A percentile compares a stretch with the other conserved stretches of the same genome.
Conservation (phyloP, 2,329 filamentous ascomycete species). For the Xylaria sp. region DNA sequence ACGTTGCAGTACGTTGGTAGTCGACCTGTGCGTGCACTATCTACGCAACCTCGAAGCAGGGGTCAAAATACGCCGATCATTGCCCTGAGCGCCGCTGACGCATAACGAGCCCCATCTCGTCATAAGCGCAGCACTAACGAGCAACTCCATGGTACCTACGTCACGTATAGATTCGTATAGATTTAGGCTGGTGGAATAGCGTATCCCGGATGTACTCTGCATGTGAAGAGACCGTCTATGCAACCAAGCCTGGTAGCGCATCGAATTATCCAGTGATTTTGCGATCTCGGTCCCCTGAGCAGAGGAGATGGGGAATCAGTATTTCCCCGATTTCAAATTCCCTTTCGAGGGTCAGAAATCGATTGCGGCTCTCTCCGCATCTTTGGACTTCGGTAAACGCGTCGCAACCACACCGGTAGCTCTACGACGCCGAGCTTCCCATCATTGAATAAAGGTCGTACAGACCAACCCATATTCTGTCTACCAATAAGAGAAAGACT, state of each 20-base stretch:
- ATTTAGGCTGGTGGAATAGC: neutral
- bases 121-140: neutral
- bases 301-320: slow-evolving; percentile 44
- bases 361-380: slow-evolving; percentile 50
- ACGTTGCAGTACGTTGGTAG: neutral
- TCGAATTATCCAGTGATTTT: slow-evolving; percentile 29
- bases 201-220: slow-evolving; percentile 7
- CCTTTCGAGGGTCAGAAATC: slow-evolving; percentile 45
- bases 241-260: slow-evolving; percentile 26
- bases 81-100: slow-evolving; percentile 31
- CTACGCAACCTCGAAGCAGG: slow-evolving; percentile 4
- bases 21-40: neutral
- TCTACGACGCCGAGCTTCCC: slow-evolving; percentile 35
- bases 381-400: slow-evolving; percentile 43
- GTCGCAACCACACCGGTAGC: slow-evolving; percentile 47
- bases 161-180: neutral
- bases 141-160: neutral
- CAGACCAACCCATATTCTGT: slow-evolving; percentile 11
- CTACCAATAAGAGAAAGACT: neutral
- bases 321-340: slow-evolving; percentile 48
- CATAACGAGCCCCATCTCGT: slow-evolving; percentile 13
- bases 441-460: slow-evolving; percentile 27
- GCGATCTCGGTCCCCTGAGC: slow-evolving; percentile 24
- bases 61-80: slow-evolving; percentile 21
- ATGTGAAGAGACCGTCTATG: slow-evolving; percentile 15